Evolutionary conservation across 1,284 basidiomycete species (phyloP).

Genomic region (Ganoderma resinaceum): DNA sequence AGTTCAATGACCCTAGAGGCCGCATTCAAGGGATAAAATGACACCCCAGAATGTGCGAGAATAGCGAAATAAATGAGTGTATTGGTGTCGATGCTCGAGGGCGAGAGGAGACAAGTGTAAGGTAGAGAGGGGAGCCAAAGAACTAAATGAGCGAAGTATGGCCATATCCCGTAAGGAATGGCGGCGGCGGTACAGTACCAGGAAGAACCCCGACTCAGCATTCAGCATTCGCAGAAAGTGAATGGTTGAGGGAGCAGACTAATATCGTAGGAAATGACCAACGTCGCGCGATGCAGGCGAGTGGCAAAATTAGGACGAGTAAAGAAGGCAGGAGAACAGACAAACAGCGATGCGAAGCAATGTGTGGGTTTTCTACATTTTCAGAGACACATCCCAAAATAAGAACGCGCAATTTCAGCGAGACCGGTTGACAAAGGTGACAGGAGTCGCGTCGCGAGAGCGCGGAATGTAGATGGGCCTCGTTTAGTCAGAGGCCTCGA

Average conservation of each 20-base stretch:
- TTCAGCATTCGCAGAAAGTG: not conserved
- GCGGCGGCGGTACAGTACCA: not conserved
- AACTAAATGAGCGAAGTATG: no score
- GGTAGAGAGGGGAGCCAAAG: no score
- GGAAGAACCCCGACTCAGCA: not conserved
- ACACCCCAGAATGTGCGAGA: no score
- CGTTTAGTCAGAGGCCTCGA: not conserved
- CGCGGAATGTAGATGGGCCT: not conserved
- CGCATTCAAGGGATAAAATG: no score
- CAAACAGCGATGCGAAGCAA: not conserved
- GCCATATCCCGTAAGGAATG: no score
- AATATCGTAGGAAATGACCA: not conserved
- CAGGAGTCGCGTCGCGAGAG: not conserved
- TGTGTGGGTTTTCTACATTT: not conserved
- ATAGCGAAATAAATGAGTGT: no score
- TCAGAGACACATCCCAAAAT: not conserved
- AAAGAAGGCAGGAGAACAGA: not conserved
- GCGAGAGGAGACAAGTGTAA: no score
- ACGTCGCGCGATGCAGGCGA: not conserved
- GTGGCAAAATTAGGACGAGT: not conserved
- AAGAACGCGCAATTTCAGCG: not conserved
- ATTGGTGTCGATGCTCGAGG: not conserved
- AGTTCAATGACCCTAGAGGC: no score
- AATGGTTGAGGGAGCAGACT: not conserved
- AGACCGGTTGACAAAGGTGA: not conserved